Evolutionary conservation across 1,284 basidiomycete species (phyloP).

Genomic region (Ceratobasidium sp.): DNA sequence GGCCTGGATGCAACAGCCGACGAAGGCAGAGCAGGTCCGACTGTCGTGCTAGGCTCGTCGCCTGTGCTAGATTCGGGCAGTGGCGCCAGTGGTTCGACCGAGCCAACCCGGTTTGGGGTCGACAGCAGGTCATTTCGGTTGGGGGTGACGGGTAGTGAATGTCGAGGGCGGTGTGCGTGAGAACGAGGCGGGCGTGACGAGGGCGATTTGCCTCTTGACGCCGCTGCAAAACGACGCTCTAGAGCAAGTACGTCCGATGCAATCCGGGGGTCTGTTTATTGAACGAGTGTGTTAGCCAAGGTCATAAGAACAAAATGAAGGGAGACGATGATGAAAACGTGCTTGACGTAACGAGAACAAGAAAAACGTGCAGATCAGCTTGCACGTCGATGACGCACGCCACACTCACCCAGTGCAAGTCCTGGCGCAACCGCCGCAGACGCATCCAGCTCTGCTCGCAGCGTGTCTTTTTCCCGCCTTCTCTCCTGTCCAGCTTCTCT

Average conservation of each 20-base stretch:
- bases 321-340: background rate
- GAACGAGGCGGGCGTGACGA: constrained; percentile 2
- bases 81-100: background rate
- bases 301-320: background rate
- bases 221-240: constrained; percentile 34
- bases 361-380: background rate
- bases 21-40: background rate
- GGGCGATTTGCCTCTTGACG: constrained; percentile 33
- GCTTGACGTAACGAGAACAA: constrained; percentile 2
- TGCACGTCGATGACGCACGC: background rate
- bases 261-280: constrained; percentile 29
- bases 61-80: background rate
- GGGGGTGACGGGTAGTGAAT: constrained; percentile 22
- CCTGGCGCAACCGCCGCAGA: constrained; percentile 26
- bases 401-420: constrained; percentile 24
- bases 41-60: background rate
- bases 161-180: constrained; percentile 19
- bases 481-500: constrained; percentile 2
- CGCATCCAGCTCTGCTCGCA: constrained; percentile 35
- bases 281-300: background rate
- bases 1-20: constrained; percentile 3
- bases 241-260: constrained; percentile 31
- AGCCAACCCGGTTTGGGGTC: background rate
- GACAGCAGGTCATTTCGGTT: background rate
- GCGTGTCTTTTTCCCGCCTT: constrained; percentile 15